Conservation (phyloP, 176 grass and related monocot genomes). For the Poa pratensis region DNA sequence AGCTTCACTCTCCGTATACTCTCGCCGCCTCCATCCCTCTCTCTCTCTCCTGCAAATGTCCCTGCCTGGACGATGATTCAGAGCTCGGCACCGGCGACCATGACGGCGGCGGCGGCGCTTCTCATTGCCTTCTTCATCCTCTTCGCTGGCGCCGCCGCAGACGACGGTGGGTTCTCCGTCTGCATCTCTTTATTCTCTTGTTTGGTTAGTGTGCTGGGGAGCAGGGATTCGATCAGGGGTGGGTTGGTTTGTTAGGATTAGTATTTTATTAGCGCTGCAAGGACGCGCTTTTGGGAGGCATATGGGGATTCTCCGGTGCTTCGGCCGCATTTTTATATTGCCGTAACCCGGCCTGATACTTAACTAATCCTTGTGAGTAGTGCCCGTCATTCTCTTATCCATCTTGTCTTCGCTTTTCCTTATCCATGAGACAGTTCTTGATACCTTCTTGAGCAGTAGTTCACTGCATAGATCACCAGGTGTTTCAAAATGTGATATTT, state of each 20-base stretch:
- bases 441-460: not conserved
- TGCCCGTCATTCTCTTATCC: conserved; percentile 1
- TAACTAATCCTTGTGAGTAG: conserved; percentile 51
- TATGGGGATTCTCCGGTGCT: conserved; percentile 45
- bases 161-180: conserved; percentile 33
- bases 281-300: conserved; percentile 56
- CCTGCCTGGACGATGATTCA: not conserved
- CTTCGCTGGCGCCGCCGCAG: conserved; percentile 47
- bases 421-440: not conserved
- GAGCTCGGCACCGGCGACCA: conserved; percentile 20
- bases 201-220: conserved; percentile 40
- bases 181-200: not conserved
- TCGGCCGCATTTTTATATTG: conserved; percentile 47
- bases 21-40: not conserved
- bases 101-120: conserved; percentile 3
- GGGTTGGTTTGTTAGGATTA: conserved; percentile 46
- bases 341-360: conserved; percentile 48
- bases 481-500: conserved; percentile 32
- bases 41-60: conserved; percentile 36
- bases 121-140: conserved; percentile 41
- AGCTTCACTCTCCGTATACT: conserved; percentile 23
- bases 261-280: conserved; percentile 62
- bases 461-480: not conserved
- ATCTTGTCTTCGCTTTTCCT: conserved; percentile 19
- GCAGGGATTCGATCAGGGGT: conserved; percentile 37